A percentile compares a stretch with the other conserved stretches of the same genome.
Conservation (phyloP, 495 filamentous ascomycete genomes). For the Penicillium malachiteum region DNA sequence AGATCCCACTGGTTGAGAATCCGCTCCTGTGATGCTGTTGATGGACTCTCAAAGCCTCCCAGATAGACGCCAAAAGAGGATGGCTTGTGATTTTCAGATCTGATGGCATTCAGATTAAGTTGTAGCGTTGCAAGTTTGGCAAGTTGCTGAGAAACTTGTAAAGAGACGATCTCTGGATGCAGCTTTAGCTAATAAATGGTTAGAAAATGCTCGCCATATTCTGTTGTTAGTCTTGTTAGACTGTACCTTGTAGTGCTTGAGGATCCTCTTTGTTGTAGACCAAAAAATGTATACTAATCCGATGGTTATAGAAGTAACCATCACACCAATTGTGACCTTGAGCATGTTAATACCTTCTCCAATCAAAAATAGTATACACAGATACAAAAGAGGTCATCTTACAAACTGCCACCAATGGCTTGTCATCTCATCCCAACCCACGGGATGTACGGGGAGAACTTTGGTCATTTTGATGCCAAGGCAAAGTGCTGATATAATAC, state of each 20-base stretch:
- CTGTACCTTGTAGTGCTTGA: slow-evolving; percentile 37
- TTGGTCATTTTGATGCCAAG: slow-evolving; percentile 5
- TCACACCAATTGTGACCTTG: slow-evolving; percentile 40
- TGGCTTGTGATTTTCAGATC: slow-evolving; percentile 28
- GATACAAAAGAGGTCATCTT: slow-evolving; percentile 6
- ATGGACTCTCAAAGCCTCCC: slow-evolving; percentile 38
- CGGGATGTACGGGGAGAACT: slow-evolving; percentile 33
- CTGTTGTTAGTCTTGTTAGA: neutral
- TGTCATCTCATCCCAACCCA: slow-evolving; percentile 39
- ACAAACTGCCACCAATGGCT: slow-evolving; percentile 47
- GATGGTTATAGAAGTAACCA: slow-evolving; percentile 32
- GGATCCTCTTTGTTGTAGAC: slow-evolving; percentile 15
- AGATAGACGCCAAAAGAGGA: slow-evolving; percentile 52
- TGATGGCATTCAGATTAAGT: slow-evolving; percentile 21
- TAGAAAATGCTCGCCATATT: neutral
- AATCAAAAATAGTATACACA: too few relatives aligned
- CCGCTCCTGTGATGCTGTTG: slow-evolving; percentile 28
- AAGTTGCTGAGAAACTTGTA: slow-evolving; percentile 26
- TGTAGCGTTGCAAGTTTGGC: slow-evolving; percentile 24
- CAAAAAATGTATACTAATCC: slow-evolving; percentile 36
- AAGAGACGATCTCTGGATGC: slow-evolving; percentile 29
- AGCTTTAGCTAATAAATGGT: slow-evolving; percentile 24
- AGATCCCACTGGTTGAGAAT: slow-evolving; percentile 48
- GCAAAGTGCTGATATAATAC: neutral
- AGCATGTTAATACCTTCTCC: slow-evolving; percentile 13